Percentiles rank a stretch among this genome's conserved stretches.
Evolutionary conservation across 257 asterid species (phyloP).

Genomic region (Solanum etuberosum): DNA sequence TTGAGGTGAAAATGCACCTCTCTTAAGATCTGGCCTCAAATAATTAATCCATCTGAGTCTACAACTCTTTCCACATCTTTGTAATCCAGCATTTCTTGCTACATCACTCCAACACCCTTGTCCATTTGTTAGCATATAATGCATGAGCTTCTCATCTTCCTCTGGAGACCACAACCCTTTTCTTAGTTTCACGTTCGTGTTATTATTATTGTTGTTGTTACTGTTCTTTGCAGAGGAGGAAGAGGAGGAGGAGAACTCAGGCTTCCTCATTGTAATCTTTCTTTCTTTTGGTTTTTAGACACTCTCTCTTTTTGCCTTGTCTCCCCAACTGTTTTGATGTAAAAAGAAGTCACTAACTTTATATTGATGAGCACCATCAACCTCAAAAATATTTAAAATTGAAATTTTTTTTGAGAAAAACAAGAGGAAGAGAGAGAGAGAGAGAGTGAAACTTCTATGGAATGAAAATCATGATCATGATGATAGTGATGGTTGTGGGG

Average conservation of each 20-base stretch:
- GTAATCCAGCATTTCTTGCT: constrained; percentile 49
- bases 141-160: constrained; percentile 46
- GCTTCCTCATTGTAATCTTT: constrained; percentile 30
- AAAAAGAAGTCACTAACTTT: constrained; percentile 18
- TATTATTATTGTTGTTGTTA: neutral
- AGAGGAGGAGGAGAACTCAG: constrained; percentile 19
- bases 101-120: constrained; percentile 63
- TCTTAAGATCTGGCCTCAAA: constrained; percentile 49
- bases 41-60: constrained; percentile 54
- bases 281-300: neutral
- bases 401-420: no score
- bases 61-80: constrained; percentile 54
- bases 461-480: constrained; percentile 36
- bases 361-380: constrained; percentile 13
- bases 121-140: constrained; percentile 43
- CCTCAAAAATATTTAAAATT: neutral
- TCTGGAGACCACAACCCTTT: constrained; percentile 64
- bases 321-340: constrained; percentile 43
- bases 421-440: neutral
- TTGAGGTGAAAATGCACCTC: constrained; percentile 50
- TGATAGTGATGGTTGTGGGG: constrained; percentile 52
- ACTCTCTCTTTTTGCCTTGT: neutral
- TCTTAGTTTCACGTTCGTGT: constrained; percentile 18
- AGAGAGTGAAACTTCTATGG: constrained; percentile 12
- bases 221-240: constrained; percentile 10